Base-by-base conservation (phyloP, 768 basidiomycete genomes). In the Boletus sp. region DNA sequence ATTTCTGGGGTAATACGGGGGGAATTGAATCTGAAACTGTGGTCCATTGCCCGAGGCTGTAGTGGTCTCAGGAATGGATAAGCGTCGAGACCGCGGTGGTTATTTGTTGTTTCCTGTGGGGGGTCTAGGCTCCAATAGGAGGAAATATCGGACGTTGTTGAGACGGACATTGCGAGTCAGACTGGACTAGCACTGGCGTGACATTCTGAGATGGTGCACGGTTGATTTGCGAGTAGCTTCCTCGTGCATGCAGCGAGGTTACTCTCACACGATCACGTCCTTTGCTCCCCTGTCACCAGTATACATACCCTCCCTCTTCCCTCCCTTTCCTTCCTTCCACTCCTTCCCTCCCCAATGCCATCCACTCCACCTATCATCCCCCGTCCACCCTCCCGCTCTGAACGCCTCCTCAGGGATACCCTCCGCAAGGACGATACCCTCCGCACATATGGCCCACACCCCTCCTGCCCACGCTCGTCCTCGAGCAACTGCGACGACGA, bases 361-460 rank as follows among this genome's bases (percentile, higher is more conserved):
- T 55, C 66, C 58, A 35, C 64, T 0, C 20, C 64, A 5, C 35
- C 55, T 3, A 29, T 49, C 49, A 56, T 60, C 47, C 48, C 67
- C 2, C 76, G 78, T 48, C 76, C 82, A 0, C 72, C 81, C 0
- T 80, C 80, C 36, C 76, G 82, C 54, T 83, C 82, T 5, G 80
- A 85, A 63, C 76, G 77, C 10, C 77, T 86, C 46, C 75, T 86
- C 48, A 75, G 84, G 50, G 78, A 84, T 59, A 78, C 84, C 10
- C 77, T 86, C 52, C 75, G 80, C 47, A 84, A 76, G 62, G 80
- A 73, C 70, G 75, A 61, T 65, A 73, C 66, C 71, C 80, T 63
- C 68, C 76, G 57, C 67, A 72, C 60, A 45, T 57, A 50, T 58
- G 62, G 59, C 49, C 46, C 50, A 18, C 52, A 37, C 49, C 33